A percentile compares a stretch with the other conserved stretches of the same genome.
Evolutionary conservation across 2,329 filamentous ascomycete genomes (phyloP).

Genomic region (Ceratocystis eucalypticola): DNA sequence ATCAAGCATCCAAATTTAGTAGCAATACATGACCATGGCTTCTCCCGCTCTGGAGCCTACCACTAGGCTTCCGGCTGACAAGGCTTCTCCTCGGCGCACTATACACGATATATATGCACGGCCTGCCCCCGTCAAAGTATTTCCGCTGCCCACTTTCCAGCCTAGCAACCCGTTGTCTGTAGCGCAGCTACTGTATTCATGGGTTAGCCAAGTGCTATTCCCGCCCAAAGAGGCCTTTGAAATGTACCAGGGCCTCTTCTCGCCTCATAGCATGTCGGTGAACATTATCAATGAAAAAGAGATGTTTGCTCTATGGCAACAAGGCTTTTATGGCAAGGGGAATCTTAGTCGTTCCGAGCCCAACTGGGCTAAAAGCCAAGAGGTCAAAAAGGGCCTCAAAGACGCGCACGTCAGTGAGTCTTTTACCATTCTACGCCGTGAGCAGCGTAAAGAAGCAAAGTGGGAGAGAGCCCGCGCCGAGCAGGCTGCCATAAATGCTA

Average conservation of each 20-base stretch:
- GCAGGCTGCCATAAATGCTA: conserved; percentile 67
- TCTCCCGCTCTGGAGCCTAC: not conserved
- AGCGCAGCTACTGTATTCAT: conserved; percentile 63
- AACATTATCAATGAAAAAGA: conserved; percentile 66
- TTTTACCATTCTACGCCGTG: conserved; percentile 58
- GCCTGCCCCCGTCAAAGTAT: conserved; percentile 65
- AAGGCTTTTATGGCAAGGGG: conserved; percentile 95
- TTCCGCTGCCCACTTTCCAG: conserved; percentile 76
- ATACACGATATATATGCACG: conserved; percentile 66
- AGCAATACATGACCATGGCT: conserved; percentile 10
- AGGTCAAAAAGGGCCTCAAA: conserved; percentile 52
- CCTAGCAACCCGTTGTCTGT: conserved; percentile 86
- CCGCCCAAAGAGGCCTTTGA: conserved; percentile 49
- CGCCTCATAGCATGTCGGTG: conserved; percentile 65
- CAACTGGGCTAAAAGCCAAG: conserved; percentile 77
- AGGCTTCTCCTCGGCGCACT: conserved; percentile 26
- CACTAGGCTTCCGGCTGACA: conserved; percentile 2
- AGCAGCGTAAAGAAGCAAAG: conserved; percentile 73
- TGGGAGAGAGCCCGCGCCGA: conserved; percentile 83
- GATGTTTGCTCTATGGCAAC: conserved; percentile 78
- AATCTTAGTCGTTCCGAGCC: conserved; percentile 87
- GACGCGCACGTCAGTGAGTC: conserved; percentile 66
- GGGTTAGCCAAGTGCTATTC: conserved; percentile 59
- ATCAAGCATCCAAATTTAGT: conserved; percentile 9
- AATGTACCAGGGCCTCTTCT: conserved; percentile 64